Conservation (phyloP, 2,329 filamentous ascomycete species). For the Tolypocladium amazonense region DNA sequence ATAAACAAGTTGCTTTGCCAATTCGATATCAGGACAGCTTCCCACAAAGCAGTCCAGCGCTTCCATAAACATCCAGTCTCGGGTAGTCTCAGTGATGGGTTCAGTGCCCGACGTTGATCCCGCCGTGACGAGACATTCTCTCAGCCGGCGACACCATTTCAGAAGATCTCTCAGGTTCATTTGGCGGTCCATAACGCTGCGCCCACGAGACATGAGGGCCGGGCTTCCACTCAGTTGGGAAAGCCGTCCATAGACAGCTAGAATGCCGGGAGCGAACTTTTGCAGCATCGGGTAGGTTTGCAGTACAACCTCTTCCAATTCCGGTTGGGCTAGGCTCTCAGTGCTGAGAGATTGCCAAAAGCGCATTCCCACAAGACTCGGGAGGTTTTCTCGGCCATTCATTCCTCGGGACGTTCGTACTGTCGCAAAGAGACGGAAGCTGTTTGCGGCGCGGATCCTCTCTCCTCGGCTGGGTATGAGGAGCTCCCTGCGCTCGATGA, state of each 20-base stretch:
- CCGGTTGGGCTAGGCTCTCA: slow-evolving; percentile 51
- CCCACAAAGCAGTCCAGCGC: slow-evolving; percentile 87
- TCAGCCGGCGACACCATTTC: slow-evolving; percentile 79
- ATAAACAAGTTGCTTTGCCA: slow-evolving; percentile 49
- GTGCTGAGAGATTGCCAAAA: slow-evolving; percentile 78
- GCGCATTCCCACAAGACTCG: slow-evolving; percentile 69
- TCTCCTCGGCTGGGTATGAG: slow-evolving; percentile 84
- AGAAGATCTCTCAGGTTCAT: slow-evolving; percentile 69
- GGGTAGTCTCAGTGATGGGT: slow-evolving; percentile 57
- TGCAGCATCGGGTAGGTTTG: slow-evolving; percentile 60
- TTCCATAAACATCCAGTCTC: slow-evolving; percentile 86
- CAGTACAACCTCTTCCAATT: slow-evolving; percentile 65
- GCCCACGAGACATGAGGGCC: slow-evolving; percentile 18
- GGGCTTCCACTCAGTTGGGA: slow-evolving; percentile 38
- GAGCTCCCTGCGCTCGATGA: slow-evolving; percentile 87
- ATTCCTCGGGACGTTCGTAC: slow-evolving; percentile 65
- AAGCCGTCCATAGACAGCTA: slow-evolving; percentile 47
- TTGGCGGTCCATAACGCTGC: slow-evolving; percentile 38
- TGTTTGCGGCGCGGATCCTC: slow-evolving; percentile 68
- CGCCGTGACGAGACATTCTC: slow-evolving; percentile 49
- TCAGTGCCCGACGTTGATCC: slow-evolving; percentile 58
- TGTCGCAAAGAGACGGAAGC: slow-evolving; percentile 87
- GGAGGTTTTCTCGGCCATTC: slow-evolving; percentile 56
- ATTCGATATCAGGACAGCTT: slow-evolving; percentile 56
- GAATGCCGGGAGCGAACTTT: slow-evolving; percentile 48